Conservation (phyloP, 768 basidiomycete genomes). For the Megacollybia marginata region DNA sequence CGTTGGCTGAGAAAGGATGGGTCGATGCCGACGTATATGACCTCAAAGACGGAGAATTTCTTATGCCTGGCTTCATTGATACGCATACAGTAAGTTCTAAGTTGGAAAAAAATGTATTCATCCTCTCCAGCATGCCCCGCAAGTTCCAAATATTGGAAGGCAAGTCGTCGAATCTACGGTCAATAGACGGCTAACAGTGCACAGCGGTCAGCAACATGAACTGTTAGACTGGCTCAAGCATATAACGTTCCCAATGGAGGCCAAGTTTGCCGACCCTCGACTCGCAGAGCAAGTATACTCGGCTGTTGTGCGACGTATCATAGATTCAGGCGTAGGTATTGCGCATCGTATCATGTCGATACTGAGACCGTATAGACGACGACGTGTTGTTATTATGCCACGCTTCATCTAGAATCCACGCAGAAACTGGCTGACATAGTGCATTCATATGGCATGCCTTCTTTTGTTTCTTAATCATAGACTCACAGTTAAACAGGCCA, state of each 20-base stretch:
- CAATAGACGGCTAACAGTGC: neutral
- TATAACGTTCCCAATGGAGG: conserved; percentile 85
- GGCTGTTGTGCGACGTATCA: conserved; percentile 60
- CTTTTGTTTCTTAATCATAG: neutral
- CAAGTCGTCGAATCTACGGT: conserved; percentile 17
- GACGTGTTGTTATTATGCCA: conserved; percentile 88
- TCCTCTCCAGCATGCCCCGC: conserved; percentile 61
- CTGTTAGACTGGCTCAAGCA: conserved; percentile 84
- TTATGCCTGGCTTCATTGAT: conserved; percentile 87
- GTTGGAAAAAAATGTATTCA: neutral
- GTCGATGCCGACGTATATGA: conserved; percentile 32
- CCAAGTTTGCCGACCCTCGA: conserved; percentile 56
- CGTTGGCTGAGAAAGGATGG: conserved; percentile 44
- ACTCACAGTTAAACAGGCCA: conserved; percentile 41
- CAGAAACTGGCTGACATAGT: conserved; percentile 76
- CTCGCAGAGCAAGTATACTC: conserved; percentile 69
- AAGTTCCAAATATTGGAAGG: conserved; percentile 69
- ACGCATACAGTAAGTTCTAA: conserved; percentile 71
- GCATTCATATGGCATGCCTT: conserved; percentile 42
- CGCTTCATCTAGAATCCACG: conserved; percentile 73
- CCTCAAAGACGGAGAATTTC: conserved; percentile 52
- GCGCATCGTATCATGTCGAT: too few species aligned
- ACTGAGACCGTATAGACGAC: conserved; percentile 55
- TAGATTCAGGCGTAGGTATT: conserved; percentile 66
- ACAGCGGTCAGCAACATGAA: conserved; percentile 67